These are phyloP conservation scores for Penicillium crustosum DNA, from an alignment of 2,329 filamentous ascomycete genomes.

Conservation along the genomic window DNA sequence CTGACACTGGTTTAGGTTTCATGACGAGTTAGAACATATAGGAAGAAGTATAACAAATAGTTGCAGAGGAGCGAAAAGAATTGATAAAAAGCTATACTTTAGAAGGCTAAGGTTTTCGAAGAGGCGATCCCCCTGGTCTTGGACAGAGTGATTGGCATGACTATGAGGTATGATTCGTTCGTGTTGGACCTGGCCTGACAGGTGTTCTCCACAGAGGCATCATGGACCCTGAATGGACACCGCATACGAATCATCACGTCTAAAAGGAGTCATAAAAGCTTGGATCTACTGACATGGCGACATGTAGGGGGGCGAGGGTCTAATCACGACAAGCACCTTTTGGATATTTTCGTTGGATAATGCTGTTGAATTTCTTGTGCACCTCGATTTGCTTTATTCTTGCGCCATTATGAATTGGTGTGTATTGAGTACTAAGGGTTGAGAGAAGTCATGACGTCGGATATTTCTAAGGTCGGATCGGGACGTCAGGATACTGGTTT, in stretches of 20 bases:
- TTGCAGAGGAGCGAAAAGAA: neutral
- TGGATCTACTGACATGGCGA: neutral
- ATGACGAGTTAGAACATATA: neutral
- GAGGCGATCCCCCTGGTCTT: constrained; percentile 1
- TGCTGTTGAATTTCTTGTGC: neutral
- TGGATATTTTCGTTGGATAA: neutral
- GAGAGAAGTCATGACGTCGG: constrained; percentile 7
- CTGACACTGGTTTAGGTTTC: constrained; percentile 2
- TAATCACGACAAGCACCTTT: neutral
- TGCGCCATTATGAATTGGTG: neutral
- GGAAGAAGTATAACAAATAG: neutral
- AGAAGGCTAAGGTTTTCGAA: neutral
- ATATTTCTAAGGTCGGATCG: neutral
- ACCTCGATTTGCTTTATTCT: neutral
- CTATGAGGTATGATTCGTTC: neutral
- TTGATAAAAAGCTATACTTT: neutral
- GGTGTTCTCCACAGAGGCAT: constrained; percentile 3
- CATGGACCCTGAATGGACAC: constrained; percentile 7
- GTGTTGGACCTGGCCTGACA: neutral
- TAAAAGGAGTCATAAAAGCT: neutral
- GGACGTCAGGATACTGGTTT: neutral
- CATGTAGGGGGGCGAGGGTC: neutral
- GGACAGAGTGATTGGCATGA: neutral
- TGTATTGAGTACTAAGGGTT: too few species aligned
- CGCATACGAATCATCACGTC: neutral